Conservation (phyloP, 2,329 filamentous ascomycete genomes). For the Colletotrichum trifolii region DNA sequence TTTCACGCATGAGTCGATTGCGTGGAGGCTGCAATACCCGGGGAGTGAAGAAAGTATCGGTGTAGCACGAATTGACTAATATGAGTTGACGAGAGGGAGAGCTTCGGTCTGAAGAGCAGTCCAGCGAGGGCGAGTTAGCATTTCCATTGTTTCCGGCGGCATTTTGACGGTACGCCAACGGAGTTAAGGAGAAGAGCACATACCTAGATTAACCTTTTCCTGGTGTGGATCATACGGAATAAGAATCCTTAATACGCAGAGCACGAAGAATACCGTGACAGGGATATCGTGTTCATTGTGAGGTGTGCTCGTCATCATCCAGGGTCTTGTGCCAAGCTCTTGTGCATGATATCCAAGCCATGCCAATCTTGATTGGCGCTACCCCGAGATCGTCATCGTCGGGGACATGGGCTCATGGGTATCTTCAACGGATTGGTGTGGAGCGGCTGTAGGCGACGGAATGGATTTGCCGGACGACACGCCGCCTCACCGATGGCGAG, state of each 20-base stretch:
- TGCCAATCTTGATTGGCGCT: too few relatives aligned
- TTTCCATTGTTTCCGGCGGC: slow-evolving; percentile 7
- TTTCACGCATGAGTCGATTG: slow-evolving; percentile 37
- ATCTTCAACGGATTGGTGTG: too few relatives aligned
- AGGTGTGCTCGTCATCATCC: too few relatives aligned
- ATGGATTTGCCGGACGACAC: too few relatives aligned
- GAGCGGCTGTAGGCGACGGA: too few relatives aligned
- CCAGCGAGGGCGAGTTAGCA: slow-evolving; percentile 3
- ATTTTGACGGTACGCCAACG: slow-evolving; percentile 10
- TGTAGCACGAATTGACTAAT: slow-evolving; percentile 11
- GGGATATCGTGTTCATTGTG: too few relatives aligned
- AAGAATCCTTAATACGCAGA: slow-evolving; percentile 1
- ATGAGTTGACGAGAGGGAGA: slow-evolving; percentile 8
- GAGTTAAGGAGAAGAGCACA: slow-evolving; percentile 25
- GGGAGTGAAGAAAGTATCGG: slow-evolving; percentile 10
- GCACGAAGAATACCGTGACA: too few relatives aligned
- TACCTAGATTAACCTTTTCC: slow-evolving; percentile 19
- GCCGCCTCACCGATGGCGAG: too few relatives aligned
- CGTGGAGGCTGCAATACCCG: slow-evolving; percentile 5
- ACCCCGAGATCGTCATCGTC: too few relatives aligned
- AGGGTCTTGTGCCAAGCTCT: too few relatives aligned
- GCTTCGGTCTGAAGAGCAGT: not conserved
- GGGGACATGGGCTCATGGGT: too few relatives aligned
- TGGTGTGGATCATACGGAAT: slow-evolving; percentile 6
- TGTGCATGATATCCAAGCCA: too few relatives aligned